Base-by-base conservation (phyloP, 2,329 filamentous ascomycete genomes). In the Pseudogymnoascus sp. region DNA sequence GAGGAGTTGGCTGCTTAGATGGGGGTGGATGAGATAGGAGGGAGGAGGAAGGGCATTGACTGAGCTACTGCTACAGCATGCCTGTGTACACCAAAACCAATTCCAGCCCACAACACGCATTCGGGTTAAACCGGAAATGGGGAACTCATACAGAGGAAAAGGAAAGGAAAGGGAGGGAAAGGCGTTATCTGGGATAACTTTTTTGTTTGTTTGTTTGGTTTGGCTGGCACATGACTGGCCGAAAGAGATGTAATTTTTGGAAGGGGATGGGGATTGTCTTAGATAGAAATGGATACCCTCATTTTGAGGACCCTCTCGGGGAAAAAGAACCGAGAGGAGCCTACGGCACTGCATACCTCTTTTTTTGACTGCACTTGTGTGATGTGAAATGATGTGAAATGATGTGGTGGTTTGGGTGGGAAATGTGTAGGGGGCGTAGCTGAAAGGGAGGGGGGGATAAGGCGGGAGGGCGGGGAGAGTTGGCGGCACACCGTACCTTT, bases 271-370 rank as follows among this genome's bases (percentile, higher is more conserved):
- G 47, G 23, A 29, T 54, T 54, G 47, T 54, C 23, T 54, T 54
- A 54, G 47, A 16, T 54, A 54, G 23, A 54, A 54, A 54, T 54
- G 47, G 47, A 54, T 54, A 54, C 47, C 47, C 47, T 54, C 47
- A 54, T 34, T 16, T 54, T 54, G 23, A 31, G 45, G 14, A 31
- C 47, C 23, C 23, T 54, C 47, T 54, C 23, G 14, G 45, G 45
- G 5, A 34, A 34, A 34, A 34, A 34, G 12, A 34, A 34, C 31
- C 31, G 45, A 16, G 23, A 29, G 45, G 29, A 31, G 45, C 29
- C 45, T 11, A 23, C 5, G 45, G 14, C 23, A 51, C 45, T 16
- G 14, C 14, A 29, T 51, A 51, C 21, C 4, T 29, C 10, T 26
- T 29, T 29, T 26, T 47, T 47, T 39, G 5, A 29, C 26, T 29